A percentile compares a stretch with the other conserved stretches of the same genome.
Conservation (phyloP, 345 rosid species). For the Bretschneidera sinensis region DNA sequence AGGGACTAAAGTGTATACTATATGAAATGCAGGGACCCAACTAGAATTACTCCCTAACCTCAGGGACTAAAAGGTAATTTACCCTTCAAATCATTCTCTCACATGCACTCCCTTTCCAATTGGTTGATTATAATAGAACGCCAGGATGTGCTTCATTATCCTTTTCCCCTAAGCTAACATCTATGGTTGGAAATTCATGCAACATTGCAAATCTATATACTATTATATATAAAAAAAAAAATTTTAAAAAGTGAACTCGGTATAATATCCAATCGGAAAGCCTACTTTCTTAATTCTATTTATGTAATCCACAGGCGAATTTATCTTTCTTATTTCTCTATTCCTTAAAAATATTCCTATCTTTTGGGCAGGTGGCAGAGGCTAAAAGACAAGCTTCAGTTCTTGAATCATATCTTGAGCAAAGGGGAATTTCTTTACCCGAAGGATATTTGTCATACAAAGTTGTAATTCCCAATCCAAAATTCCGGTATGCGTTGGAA, state of each 20-base stretch:
- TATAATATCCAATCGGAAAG: background rate
- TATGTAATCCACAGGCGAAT: background rate
- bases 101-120: too few species aligned
- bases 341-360: background rate
- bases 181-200: background rate
- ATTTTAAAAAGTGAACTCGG: too few species aligned
- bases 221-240: too few species aligned
- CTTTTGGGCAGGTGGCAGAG: slow-evolving; percentile 51
- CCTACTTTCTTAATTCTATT: background rate
- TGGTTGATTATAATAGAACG: background rate
- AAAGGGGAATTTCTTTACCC: slow-evolving; percentile 72
- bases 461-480: slow-evolving; percentile 87
- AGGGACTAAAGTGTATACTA: too few species aligned
- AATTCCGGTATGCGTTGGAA: slow-evolving; percentile 51
- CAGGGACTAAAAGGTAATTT: too few species aligned
- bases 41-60: too few species aligned
- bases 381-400: slow-evolving; percentile 53
- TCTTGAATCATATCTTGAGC: slow-evolving; percentile 87
- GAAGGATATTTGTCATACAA: slow-evolving; percentile 76
- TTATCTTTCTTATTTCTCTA: too few species aligned
- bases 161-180: background rate
- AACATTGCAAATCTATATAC: background rate
- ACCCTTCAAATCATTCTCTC: too few species aligned
- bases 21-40: too few species aligned
- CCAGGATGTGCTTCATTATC: background rate